Evolutionary conservation across 2,329 filamentous ascomycete species (phyloP), one percentile per base, ranked within the genome.

Genomic region (Sporothrix phasma): DNA sequence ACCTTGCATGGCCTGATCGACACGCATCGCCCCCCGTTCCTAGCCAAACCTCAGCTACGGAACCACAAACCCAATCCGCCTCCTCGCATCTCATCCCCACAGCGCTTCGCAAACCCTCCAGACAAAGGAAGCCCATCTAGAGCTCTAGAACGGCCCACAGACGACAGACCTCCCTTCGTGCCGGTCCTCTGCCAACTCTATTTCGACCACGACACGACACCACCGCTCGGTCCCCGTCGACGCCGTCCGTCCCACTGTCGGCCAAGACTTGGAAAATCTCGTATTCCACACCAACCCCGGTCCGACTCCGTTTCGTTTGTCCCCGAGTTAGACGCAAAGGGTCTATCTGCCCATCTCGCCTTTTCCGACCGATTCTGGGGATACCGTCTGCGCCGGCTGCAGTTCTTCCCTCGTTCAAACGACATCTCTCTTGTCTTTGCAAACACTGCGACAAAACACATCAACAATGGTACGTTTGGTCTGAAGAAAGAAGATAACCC

Each of bases 1-100:
- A 54, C 51, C 51, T 54, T 54, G 51, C 51, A 37, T 54, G 29
- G 51, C 29, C 51, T 22, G 51, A 37, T 54, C 31, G 51, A 54
- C 51, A 54, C 1, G 8, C n/a, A 54, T 39, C 51, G 31, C 51
- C 51, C 34, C 34, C 34, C 34, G 13, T 37, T 37, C 34, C 15
- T n/a, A n/a, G n/a, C n/a, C n/a, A n/a, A n/a, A n/a, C n/a, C n/a
- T n/a, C n/a, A n/a, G n/a, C n/a, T n/a, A n/a, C n/a, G n/a, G n/a
- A n/a, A n/a, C n/a, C n/a, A n/a, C n/a, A n/a, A n/a, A n/a, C 29
- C 51, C 29, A 54, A 22, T 5, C 8, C 34, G 34, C 15, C 34
- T 13, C 6, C 34, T 37, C 34, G 7, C 10, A 4, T 13, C 37
- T 13, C 39, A 41, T 41, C 15, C n/a, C 13, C 39, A 41, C 39